Conservation (phyloP, 257 asterid genomes). For the Vinca minor region DNA sequence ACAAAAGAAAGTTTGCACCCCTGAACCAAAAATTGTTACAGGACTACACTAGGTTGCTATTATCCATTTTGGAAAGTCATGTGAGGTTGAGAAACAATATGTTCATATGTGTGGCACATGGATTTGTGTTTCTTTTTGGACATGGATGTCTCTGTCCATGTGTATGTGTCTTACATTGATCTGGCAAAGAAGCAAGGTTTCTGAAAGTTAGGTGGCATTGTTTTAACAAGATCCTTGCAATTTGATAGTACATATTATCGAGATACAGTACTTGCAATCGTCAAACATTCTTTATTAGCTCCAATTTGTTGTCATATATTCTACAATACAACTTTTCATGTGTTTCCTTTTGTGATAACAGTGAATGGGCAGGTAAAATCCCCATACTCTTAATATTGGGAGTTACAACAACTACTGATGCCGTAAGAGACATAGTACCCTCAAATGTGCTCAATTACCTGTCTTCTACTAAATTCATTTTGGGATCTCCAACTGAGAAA, state of each 20-base stretch:
- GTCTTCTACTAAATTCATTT: conserved; percentile 47
- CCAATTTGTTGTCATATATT: conserved; percentile 9
- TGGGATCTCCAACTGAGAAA: conserved; percentile 73
- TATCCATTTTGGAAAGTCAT: background rate
- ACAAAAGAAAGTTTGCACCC: background rate
- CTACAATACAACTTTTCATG: conserved; percentile 8
- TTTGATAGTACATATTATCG: background rate
- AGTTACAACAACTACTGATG: conserved; percentile 72
- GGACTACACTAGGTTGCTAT: background rate
- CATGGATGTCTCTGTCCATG: background rate
- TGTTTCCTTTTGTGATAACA: conserved; percentile 32
- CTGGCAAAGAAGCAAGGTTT: background rate
- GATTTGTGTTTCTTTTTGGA: background rate
- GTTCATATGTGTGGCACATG: too few species aligned
- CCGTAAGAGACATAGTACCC: conserved; percentile 49
- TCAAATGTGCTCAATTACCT: conserved; percentile 47
- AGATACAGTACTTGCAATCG: background rate
- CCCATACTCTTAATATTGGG: conserved; percentile 78
- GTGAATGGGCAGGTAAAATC: conserved; percentile 82
- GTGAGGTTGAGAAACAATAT: background rate
- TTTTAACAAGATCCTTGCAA: background rate
- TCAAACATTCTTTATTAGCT: background rate
- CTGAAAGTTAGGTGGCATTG: background rate
- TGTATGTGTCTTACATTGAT: background rate
- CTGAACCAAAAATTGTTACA: background rate